Evolutionary conservation across 768 basidiomycete species (phyloP), one percentile per base, ranked within the genome.

Genomic region (Hericium erinaceus): DNA sequence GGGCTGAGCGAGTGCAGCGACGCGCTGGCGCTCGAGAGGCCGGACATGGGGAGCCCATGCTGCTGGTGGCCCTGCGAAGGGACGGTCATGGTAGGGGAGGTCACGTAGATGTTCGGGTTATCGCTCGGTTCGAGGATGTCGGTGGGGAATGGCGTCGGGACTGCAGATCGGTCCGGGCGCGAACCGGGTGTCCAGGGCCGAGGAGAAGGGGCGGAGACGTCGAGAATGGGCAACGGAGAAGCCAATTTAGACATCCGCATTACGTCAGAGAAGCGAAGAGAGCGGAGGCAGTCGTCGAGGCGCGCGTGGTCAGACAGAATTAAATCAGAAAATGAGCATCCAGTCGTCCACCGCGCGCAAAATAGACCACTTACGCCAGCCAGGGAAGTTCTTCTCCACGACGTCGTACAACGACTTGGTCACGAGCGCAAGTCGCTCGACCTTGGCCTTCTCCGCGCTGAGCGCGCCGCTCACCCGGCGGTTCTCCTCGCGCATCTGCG

Each of bases 401-500:
- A 78, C 73, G 9, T 89, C 85, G 76, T 84, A 86, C 58, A 90
- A 68, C 10, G 76, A 70, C 56, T 80, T 80, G 28, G 89, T 77
- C 26, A 85, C 72, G 48, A 72, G 69, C 0, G 81, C 79, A 33
- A 90, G 74, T 58, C 77, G 80, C 60, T 86, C 86, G 11, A 82
- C 77, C 65, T 82, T 81, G 52, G 77, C 75, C 55, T 79, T 75
- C 68, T 89, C 89, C 4, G 71, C 64, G 4, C 70, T 66, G 37
- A 89, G 72, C 61, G 74, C 75, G 48, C 59, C 62, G 76, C 79
- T 81, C 57, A 90, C 75, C 26, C 81, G 72, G 49, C 80, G 70
- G 62, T 89, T 87, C 68, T 90, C 88, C 7, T 88, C 86, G 52
- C 83, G 77, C 77, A 91, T 85, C 9, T 82, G 78, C 13, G 73